A percentile compares a stretch with the other conserved stretches of the same genome.
Conservation (phyloP, 148 eudicot species). For the Silene conica region DNA sequence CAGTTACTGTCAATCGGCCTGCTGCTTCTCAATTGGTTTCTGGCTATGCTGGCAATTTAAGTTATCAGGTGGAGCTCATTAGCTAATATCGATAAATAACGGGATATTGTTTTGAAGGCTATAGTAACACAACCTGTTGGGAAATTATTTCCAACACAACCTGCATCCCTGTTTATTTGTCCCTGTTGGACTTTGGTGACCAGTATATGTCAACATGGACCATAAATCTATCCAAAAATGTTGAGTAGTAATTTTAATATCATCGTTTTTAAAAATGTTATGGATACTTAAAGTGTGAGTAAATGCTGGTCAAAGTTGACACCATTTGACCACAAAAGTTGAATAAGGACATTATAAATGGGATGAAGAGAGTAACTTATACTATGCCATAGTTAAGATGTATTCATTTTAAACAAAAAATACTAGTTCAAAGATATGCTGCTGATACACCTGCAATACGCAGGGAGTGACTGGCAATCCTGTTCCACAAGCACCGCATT, state of each 20-base stretch:
- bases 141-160: no score
- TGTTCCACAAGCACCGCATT: slow-evolving; percentile 33
- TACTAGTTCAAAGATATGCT: slow-evolving; percentile 21
- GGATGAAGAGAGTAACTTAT: no score
- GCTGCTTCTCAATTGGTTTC: not conserved
- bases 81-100: not conserved
- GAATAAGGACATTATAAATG: not conserved
- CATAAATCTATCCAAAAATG: no score
- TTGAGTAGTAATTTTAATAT: no score
- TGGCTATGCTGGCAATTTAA: not conserved
- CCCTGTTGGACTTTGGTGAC: not conserved
- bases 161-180: not conserved
- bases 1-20: slow-evolving; percentile 11
- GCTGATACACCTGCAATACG: slow-evolving; percentile 18
- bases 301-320: not conserved
- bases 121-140: not conserved
- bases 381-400: not conserved
- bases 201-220: not conserved
- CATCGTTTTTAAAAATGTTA: not conserved
- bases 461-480: slow-evolving; percentile 38
- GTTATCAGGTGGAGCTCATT: slow-evolving; percentile 4
- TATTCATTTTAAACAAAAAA: not conserved
- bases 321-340: not conserved
- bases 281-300: not conserved
- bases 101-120: not conserved